Evolutionary conservation across 768 basidiomycete species (phyloP), one percentile per base, ranked within the genome.

Genomic region (Chalciporus chontae): DNA sequence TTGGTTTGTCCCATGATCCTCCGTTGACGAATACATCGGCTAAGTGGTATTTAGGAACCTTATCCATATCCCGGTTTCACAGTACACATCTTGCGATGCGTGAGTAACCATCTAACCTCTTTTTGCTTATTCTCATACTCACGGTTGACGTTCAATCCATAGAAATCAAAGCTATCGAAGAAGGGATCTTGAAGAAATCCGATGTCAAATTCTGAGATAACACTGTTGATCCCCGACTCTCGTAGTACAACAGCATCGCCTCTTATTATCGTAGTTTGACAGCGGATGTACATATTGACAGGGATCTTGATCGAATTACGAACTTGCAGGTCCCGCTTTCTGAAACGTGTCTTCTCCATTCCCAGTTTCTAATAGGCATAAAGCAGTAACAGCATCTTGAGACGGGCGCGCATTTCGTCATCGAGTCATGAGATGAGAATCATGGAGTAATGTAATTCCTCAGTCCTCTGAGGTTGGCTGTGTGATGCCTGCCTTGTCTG

Each of bases 401-500:
- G 3, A 23, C 40, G 23, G 26, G 24, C 24, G 26, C 15, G 26
- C n/a, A 27, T 5, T 17, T 27, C 40, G 24, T 41, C 21, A 36
- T 36, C 34, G 34, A 36, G 11, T 39, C 9, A 26, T 18, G 21
- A 31, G 15, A 26, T 18, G 21, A 31, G 19, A 21, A 17, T 36
- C 34, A 37, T 7, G 32, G 14, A 24, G 23, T 17, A 21, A 24
- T 24, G 3, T 9, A 10, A 23, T 31, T 15, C 27, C 50, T 67
- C 52, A 56, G 37, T 57, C 52, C 40, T 60, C 47, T 43, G 60
- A 26, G 2, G 53, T 65, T 17, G 63, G 60, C 51, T 58, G 63
- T 40, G 58, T 61, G 31, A 52, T 47, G 5, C 52, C 56, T 4
- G 55, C 56, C 48, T 37, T 63, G 37, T 66, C 66, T 45, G 50